Evolutionary conservation across 208 protist species (phyloP), one percentile per base, ranked within the genome.

Genomic region (Herpetomonas tarakana): DNA sequence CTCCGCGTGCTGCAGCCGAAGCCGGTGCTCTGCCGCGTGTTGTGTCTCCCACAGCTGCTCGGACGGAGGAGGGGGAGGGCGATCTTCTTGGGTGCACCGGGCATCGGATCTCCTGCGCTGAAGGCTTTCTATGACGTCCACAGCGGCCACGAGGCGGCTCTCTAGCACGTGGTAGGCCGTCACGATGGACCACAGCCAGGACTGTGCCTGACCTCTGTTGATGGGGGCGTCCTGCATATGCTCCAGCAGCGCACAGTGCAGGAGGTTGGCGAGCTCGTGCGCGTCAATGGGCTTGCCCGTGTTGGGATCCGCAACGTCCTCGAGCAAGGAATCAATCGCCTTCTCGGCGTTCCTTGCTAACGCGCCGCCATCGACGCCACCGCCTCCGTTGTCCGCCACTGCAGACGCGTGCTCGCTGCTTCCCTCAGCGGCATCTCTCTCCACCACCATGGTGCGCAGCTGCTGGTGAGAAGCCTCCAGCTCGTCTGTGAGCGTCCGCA

Each of bases 141-240:
- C 74, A 1, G 85, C 81, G 0, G 74, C 65, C n/a, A 84, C 67
- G 28, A 92, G 70, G 21, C 85, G 79, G 7, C 68, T 78, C 57
- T 92, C 76, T 25, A 92, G 25, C 14, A 80, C 79, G 63, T 88
- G 74, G 54, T 83, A 85, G 16, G 85, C 85, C 4, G 75, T 73
- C 1, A 91, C 64, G 52, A 88, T 74, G 1, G 58, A 66, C 86
- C 86, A 92, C 51, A 92, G 70, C 76, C 71, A 87, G 53, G 54
- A 73, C 77, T 87, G 81, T 49, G 74, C 79, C 59, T 87, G 78
- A 16, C 55, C 55, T 14, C 73, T 70, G 18, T 63, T 61, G 27
- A 24, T 26, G 14, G 81, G 75, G 2, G 63, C 47, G 28, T 78
- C 54, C 4, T 66, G 74, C 24, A 91, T 50, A 19, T 75, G 66